Evolutionary conservation across 2,329 filamentous ascomycete species (phyloP).

Genomic region (Curvularia hawaiiensis): DNA sequence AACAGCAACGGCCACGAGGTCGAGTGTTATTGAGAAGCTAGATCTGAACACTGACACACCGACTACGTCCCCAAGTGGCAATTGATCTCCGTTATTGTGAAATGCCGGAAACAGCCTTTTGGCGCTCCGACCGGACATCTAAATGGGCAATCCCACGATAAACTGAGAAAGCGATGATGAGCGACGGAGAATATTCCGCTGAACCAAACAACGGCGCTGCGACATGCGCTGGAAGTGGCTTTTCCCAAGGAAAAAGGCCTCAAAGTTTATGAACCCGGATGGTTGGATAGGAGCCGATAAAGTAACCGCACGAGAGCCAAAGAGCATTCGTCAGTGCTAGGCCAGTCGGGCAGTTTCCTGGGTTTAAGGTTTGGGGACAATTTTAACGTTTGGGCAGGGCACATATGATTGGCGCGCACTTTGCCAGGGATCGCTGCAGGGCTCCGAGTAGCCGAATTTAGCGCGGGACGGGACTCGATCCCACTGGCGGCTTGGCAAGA

Average conservation of each 20-base stretch:
- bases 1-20: conserved; percentile 1
- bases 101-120: neutral
- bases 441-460: neutral
- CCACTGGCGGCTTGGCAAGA: neutral
- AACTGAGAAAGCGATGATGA: neutral
- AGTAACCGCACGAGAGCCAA: neutral
- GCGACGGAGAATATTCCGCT: neutral
- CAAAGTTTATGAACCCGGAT: neutral
- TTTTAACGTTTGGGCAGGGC: conserved; percentile 2
- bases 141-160: neutral
- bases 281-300: neutral
- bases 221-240: neutral
- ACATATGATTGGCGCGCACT: neutral
- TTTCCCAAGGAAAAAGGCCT: neutral
- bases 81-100: neutral
- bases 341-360: neutral
- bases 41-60: neutral
- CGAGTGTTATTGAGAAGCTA: neutral
- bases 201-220: neutral
- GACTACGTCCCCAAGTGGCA: neutral
- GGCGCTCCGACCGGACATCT: neutral
- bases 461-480: neutral
- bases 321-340: too few relatives aligned
- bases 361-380: neutral
- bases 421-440: conserved; percentile 8